Base-by-base conservation (phyloP, 352 stramenopile species). In the Phytophthora fragariae region DNA sequence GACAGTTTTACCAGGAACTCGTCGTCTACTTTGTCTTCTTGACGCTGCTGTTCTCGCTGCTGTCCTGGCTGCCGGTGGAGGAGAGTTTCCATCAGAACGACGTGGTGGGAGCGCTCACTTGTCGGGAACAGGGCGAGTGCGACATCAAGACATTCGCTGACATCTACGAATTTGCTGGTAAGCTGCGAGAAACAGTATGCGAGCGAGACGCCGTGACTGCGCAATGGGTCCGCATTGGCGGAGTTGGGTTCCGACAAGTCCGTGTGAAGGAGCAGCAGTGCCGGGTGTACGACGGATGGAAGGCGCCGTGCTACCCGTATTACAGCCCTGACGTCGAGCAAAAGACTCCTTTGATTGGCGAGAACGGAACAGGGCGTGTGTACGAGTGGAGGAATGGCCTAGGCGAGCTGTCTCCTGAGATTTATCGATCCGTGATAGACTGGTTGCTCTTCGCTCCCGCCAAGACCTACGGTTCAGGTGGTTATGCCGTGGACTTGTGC, bases 1-100 rank as follows among this genome's bases (percentile, higher is more conserved):
- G 84, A 9, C 87, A 96, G 76, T 97, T 97, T 59, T 97, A 97
- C 84, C 86, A 97, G 66, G 90, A 97, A 58, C 78, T 97, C 5
- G 73, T 97, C 17, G 90, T 97, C 9, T 96, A 97, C 75, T 70
- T 93, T 56, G 73, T 93, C 0, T 96, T 97, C 44, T 65, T 97
- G 17, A 70, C 67, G 53, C 55, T 97, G 6, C 88, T 97, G 64
- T 95, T 97, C 63, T 91, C 86, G 46, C 69, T 94, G 41, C 77
- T 97, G 21, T 80, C 72, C 24, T 93, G 88, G 86, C 75, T 97
- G 11, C 90, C 90, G 0, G 88, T 97, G 37, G 78, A 95, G 57
- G 86, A 92, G 27, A 94, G 84, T 68, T 97, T 90, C 68, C 77
- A 96, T 54, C 90, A 97, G 57, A 96, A 94, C 65, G 88, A 96